A percentile compares a stretch with the other conserved stretches of the same genome.
These are phyloP conservation scores for Paulownia fortunei DNA, from an alignment of 257 asterid genomes.

Conservation along the genomic window DNA sequence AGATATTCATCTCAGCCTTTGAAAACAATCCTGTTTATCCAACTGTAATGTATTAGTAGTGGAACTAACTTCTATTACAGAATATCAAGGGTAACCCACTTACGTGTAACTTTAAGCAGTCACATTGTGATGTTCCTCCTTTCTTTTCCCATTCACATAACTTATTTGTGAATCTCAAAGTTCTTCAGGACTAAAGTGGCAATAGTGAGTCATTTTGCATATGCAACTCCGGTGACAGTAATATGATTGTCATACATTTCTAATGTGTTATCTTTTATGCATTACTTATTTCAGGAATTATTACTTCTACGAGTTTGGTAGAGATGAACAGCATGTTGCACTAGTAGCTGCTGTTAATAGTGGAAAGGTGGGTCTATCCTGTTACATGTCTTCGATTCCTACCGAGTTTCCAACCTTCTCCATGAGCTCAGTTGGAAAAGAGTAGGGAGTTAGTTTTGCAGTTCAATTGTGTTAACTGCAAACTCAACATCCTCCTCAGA, in stretches of 20 bases:
- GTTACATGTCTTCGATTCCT: neutral
- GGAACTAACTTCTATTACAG: neutral
- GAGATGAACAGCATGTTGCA: conserved; percentile 67
- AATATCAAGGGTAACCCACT: neutral
- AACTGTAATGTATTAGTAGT: neutral
- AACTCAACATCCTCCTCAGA: neutral
- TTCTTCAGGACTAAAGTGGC: neutral
- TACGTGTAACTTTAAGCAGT: neutral
- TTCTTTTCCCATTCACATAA: neutral
- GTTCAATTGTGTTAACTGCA: neutral
- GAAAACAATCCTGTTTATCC: neutral
- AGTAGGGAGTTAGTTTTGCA: neutral
- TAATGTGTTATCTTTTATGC: neutral
- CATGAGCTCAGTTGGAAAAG: no score
- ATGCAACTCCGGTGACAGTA: neutral
- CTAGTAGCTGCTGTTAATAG: conserved; percentile 84
- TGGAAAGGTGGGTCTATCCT: conserved; percentile 66
- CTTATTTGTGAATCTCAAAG: neutral
- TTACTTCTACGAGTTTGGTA: conserved; percentile 87
- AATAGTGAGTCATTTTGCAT: neutral
- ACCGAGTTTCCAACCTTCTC: neutral
- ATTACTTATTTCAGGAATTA: conserved; percentile 69
- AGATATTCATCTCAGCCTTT: neutral
- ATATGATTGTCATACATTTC: neutral
- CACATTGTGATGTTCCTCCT: neutral